These are phyloP conservation scores for Diaporthe caulivora DNA, from an alignment of 2,329 filamentous ascomycete genomes.

Conservation along the genomic window DNA sequence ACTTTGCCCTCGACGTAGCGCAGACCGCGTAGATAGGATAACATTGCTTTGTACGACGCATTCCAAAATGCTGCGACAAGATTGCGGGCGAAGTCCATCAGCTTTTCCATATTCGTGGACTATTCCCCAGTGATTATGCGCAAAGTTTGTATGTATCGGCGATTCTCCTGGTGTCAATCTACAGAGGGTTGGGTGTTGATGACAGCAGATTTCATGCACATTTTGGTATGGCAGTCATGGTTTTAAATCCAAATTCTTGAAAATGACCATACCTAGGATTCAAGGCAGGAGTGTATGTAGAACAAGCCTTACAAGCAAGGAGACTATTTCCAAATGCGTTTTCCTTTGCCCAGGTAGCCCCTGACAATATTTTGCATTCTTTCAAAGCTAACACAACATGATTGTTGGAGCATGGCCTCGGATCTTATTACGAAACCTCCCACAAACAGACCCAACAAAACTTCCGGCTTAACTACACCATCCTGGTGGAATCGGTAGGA, in stretches of 20 bases:
- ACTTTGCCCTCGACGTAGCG: neutral
- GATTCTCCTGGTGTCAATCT: neutral
- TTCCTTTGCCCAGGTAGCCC: neutral
- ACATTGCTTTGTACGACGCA: neutral
- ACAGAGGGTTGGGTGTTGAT: neutral
- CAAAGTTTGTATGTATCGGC: neutral
- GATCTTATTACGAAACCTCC: neutral
- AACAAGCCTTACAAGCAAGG: neutral
- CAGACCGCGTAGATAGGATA: neutral
- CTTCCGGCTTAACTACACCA: neutral
- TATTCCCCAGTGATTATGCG: neutral
- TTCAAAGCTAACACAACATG: neutral
- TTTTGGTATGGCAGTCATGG: neutral
- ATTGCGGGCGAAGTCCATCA: neutral
- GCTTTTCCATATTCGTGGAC: neutral
- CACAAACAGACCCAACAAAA: neutral
- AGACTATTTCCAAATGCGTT: neutral
- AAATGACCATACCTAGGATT: neutral
- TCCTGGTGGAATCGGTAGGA: too few species aligned
- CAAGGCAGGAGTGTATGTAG: neutral
- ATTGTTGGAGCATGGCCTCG: neutral
- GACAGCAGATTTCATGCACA: neutral
- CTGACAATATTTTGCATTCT: neutral
- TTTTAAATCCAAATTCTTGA: neutral
- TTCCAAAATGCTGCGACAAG: neutral